Percentiles rank a stretch among this genome's conserved stretches.
phyloP scores from a whole-genome alignment of 108 stramenopile species.

The Pseudonitzschia multistriata region DNA sequence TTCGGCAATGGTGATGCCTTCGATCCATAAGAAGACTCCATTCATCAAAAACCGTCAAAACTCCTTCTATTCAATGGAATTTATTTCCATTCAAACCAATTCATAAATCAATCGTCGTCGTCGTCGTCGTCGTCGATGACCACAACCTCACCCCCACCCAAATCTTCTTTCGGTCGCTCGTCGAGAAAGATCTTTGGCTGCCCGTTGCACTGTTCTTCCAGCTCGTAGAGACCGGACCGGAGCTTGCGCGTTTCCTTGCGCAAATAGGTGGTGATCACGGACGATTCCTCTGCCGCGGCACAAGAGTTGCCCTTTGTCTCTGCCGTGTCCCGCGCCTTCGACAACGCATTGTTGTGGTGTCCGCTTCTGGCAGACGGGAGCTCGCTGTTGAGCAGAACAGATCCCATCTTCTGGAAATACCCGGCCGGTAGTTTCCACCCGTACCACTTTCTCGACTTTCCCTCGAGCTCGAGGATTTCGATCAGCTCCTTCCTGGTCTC shows the following conservation, averaged over 20 bases:
- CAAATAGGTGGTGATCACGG: background rate
- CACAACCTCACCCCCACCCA: background rate
- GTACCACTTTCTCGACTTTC: conserved; percentile 61
- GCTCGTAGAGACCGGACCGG: conserved; percentile 1
- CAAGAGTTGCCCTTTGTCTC: no score
- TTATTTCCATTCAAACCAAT: background rate
- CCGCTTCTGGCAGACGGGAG: no score
- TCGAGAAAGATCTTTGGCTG: conserved; percentile 9
- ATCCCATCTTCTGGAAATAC: conserved; percentile 6
- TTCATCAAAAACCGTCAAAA: background rate
- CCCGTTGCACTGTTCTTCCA: conserved; percentile 1
- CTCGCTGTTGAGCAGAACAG: background rate
- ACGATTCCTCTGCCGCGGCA: background rate
- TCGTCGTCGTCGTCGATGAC: conserved; percentile 9
- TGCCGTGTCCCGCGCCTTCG: no score
- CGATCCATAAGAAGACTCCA: no score
- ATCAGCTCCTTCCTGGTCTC: conserved; percentile 3
- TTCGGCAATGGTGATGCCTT: no score
- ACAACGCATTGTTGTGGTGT: no score
- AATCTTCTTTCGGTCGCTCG: background rate
- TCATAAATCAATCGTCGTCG: conserved; percentile 3
- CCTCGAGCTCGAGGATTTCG: conserved; percentile 43
- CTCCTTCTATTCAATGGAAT: background rate
- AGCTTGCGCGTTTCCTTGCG: background rate
- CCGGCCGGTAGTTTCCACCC: conserved; percentile 22